Percentiles rank a stretch among this genome's conserved stretches.
Conservation (phyloP, 106 monocot species). For the Chionographis japonica region DNA sequence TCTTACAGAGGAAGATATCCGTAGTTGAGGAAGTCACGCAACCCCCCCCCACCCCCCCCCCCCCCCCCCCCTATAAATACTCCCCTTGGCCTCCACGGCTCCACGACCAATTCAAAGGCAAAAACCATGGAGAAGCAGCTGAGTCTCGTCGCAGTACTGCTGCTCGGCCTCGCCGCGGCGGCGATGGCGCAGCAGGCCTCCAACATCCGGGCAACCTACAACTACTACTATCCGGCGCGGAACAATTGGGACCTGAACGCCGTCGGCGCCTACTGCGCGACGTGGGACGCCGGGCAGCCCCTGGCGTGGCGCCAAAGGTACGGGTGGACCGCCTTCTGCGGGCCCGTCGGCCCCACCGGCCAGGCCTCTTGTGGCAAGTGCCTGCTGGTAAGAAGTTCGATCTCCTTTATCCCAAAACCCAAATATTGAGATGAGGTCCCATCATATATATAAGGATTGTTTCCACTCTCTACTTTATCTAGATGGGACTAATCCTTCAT, state of each 20-base stretch:
- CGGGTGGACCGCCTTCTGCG: constrained; percentile 42
- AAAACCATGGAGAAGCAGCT: neutral
- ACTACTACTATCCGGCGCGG: constrained; percentile 20
- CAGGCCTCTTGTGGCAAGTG: constrained; percentile 29
- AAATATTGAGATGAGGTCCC: no score
- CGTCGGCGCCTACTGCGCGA: constrained; percentile 26
- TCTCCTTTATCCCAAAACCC: no score
- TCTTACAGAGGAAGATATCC: no score
- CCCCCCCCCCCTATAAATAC: no score
- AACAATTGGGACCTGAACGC: constrained; percentile 30
- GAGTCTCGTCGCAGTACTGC: constrained; percentile 4
- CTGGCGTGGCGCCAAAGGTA: constrained; percentile 27
- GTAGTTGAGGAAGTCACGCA: no score
- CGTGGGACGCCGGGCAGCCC: constrained; percentile 36
- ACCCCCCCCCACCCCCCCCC: no score
- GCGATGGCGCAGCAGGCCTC: constrained; percentile 5
- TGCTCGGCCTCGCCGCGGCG: neutral
- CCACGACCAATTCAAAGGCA: no score
- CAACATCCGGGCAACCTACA: constrained; percentile 34
- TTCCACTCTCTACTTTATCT: no score
- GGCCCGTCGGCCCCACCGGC: constrained; percentile 21
- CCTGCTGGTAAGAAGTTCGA: constrained; percentile 10
- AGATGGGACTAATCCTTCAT: no score
- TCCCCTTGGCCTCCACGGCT: no score
- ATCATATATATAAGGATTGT: no score